Evolutionary conservation across 140 eudicot species (phyloP), one percentile per base, ranked within the genome.

Genomic region (Erigeron philadelphicus): DNA sequence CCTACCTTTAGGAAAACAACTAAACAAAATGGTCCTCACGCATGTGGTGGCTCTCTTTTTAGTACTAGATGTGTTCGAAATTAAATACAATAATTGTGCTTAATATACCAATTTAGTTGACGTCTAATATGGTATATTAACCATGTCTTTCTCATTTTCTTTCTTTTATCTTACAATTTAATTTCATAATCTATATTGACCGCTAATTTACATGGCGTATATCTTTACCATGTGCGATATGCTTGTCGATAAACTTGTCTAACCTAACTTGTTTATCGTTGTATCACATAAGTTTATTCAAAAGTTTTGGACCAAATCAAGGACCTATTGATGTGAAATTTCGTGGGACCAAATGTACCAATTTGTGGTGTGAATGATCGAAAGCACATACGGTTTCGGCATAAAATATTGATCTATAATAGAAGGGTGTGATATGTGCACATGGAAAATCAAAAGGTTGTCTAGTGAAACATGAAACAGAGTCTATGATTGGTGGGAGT

Each of bases 371-470:
- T 55, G 65, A 18, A 38, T 55, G 73, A 9, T 44, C 40, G 12
- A 16, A 56, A 70, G 18, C 38, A 16, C 17, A 52, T 11, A n/a
- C 17, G 9, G 6, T 12, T 35, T 45, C 12, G 8, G 8, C 17
- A 38, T 5, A 15, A 45, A 55, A 41, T 43, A 25, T 74, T 43
- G 78, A 73, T 68, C 61, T 25, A 59, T 35, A 61, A 71, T 23
- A 46, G 40, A 31, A 31, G 64, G 71, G 72, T 16, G 72, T 42
- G 59, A 52, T 41, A 42, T 62, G 53, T 64, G 65, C 71, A 64
- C 47, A 53, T 64, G 56, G 43, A 21, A 41, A 46, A 47, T 48
- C 48, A 48, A 7, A 55, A 40, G 69, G 76, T 48, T 31, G 70
- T 52, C 43, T 11, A 15, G 21, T 54, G 74, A 69, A 68, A 54